Evolutionary conservation across 1,284 basidiomycete genomes (phyloP), one percentile per base, ranked within the genome.

Genomic region (Cryptococcus sp.): DNA sequence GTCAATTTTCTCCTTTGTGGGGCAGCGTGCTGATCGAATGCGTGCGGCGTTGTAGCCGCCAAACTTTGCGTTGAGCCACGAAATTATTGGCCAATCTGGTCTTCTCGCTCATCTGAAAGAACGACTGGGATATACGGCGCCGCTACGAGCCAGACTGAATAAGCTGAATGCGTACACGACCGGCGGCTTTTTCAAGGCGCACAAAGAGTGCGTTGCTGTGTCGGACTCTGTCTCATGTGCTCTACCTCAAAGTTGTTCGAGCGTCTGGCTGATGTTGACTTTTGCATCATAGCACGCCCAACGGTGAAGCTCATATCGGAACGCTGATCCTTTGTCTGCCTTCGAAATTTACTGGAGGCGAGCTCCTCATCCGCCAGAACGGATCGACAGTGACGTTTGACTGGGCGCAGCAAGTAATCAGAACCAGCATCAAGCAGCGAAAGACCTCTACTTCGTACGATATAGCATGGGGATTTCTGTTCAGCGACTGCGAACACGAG

Each of bases 401-500:
- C 19, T 70, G 65, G 59, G 22, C 41, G 13, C 27, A 48, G 16
- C 31, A 47, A 17, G 27, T 45, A 13, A 10, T 49, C 19, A 35
- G 35, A 4, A 53, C 35, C 19, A 8, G 25, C 8, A 10, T 10
- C 5, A 31, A 31, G 10, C 27, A 31, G 27, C 27, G 27, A 4
- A 31, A 31, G 27, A 31, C 27, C 27, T 31, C 27, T 31, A 31
- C n/a, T n/a, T n/a, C 27, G 10, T 31, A 10, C 27, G 27, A 10
- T 31, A 41, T 67, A 10, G 46, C 39, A 16, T 71, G 67, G 67
- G 44, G 54, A 13, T 71, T 71, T 56, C 56, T 82, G 64, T 82
- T 71, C 71, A 77, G 80, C 55, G 80, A 82, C 66, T 76, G 81
- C 54, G 80, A 81, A 58, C 80, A 83, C 61, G 81, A 82, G 60